Base-by-base conservation (phyloP, 208 protist genomes). In the Crithidia brevicula region DNA sequence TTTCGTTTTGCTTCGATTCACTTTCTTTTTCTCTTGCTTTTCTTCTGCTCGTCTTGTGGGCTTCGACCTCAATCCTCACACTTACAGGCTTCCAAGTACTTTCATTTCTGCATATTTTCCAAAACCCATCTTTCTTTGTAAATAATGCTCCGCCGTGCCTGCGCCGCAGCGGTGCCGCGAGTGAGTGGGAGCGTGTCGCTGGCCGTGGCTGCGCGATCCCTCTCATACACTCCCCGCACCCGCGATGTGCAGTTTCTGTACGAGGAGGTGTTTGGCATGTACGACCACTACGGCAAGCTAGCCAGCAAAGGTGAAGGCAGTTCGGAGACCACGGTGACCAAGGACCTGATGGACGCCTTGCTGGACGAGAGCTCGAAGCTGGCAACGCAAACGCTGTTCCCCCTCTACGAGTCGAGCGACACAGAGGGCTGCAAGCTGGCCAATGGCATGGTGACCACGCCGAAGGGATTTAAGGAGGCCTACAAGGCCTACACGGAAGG, bases 401-500 rank as follows among this genome's bases (percentile, higher is more conserved):
- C 88, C 6, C 57, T 89, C 10, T 94, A 94, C 76, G 72, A 74
- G 62, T 67, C 71, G 47, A 68, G 79, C 8, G 83, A 91, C 67
- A 42, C 18, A 25, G 88, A 83, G 49, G 81, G 83, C 25, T 94
- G 88, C 68, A 25, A 65, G 22, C 62, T 86, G 34, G 66, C 79
- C 34, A 72, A 94, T 45, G 82, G 85, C 20, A 58, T 60, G 20
- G 88, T 94, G 28, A 82, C 59, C 15, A 91, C 85, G 15, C 89
- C 93, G 1, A 89, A 85, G 47, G 90, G 88, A 25, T 96, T 91
- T 73, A 94, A 95, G 79, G 91, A 92, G 73, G 93, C 89, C 25
- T 97, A 94, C 77, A 66, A 95, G 66, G 40, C 74, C 6, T 91
- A 81, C 67, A 60, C 56, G 9, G 88, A 91, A 52, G 88, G 83